Base-by-base conservation (phyloP, 2,329 filamentous ascomycete species). In the Talaromyces sp. region DNA sequence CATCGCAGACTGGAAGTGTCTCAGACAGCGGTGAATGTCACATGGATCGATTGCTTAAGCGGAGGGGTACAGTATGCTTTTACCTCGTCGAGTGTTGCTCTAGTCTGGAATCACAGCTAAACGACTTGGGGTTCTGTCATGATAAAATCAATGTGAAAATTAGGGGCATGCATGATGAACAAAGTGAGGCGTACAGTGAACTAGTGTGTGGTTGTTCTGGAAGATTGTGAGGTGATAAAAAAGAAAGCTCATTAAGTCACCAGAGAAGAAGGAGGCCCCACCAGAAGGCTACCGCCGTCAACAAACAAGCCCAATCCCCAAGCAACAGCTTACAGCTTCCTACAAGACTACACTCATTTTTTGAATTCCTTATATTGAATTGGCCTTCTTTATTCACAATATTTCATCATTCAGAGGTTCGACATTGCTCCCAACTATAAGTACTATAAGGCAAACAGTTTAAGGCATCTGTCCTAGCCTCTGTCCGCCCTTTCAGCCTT, bases 281-380 rank as follows among this genome's bases (percentile, higher is more conserved):
- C 49, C 25, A 41, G 33, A 39, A 56, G 31, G 33, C 22, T 47
- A 13, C 13, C 15, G 9, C 49, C 43, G 52, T 64, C 62, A 64
- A 64, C 57, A 64, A 64, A 64, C 63, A 64, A 50, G 47, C n/a
- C 63, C 47, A 61, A 49, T 58, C 33, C 41, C 63, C 57, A 35
- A 64, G 63, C 63, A 64, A 64, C 63, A 58, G 54, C 45, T 22
- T 5, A 56, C 52, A 39, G 10, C 22, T 31, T 31, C 27, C 27
- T 9, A 25, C 37, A 37, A 15, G 13, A 52, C 19, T 39, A 22
- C 19, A 35, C n/a, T 35, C 17, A 56, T 19, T 11, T 11, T 35
- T 17, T 19, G 39, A 25, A 15, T 7, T 33, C 17, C 4, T 27
- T n/a, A 22, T 2, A 13, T 59, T 19, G 1, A 17, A 57, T 31